phyloP scores from a whole-genome alignment of 2,329 filamentous ascomycete genomes.

The Venturia carpophila region DNA sequence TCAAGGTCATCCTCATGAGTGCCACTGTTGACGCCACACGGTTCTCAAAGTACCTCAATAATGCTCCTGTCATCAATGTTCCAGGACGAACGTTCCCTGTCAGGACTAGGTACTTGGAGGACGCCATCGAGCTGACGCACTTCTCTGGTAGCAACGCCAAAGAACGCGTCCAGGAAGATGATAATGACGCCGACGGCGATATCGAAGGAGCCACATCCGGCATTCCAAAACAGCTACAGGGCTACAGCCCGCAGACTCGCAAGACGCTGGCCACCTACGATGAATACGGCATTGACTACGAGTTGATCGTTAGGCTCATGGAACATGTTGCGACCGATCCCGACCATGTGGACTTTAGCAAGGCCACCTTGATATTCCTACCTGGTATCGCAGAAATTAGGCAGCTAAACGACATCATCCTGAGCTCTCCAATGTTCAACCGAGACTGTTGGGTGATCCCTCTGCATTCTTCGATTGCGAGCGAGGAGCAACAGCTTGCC shows the following conservation, averaged over 20 bases:
- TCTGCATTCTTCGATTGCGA: constrained; percentile 89
- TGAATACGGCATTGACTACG: constrained; percentile 86
- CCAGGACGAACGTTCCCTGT: constrained; percentile 93
- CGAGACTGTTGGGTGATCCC: constrained; percentile 79
- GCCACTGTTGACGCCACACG: constrained; percentile 89
- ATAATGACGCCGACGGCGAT: constrained; percentile 37
- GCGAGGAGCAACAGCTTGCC: constrained; percentile 89
- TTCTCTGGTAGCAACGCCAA: constrained; percentile 53
- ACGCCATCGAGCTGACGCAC: constrained; percentile 80
- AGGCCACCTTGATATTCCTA: constrained; percentile 87
- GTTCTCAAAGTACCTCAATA: constrained; percentile 81
- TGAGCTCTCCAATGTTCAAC: constrained; percentile 67
- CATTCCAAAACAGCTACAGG: constrained; percentile 56
- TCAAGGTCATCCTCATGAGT: constrained; percentile 95
- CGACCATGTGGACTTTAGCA: constrained; percentile 64
- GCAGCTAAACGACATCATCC: constrained; percentile 75
- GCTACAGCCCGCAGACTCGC: constrained; percentile 69
- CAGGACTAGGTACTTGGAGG: constrained; percentile 78
- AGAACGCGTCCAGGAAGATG: constrained; percentile 34
- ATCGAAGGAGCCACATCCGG: constrained; percentile 44
- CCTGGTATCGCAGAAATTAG: constrained; percentile 92
- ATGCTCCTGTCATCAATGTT: constrained; percentile 80
- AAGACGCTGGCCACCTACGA: constrained; percentile 70
- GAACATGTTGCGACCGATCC: constrained; percentile 64
- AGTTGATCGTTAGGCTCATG: constrained; percentile 73